These are phyloP conservation scores for Chaetomiaceae sp. DNA, from an alignment of 2,329 filamentous ascomycete species.

Conservation along the genomic window DNA sequence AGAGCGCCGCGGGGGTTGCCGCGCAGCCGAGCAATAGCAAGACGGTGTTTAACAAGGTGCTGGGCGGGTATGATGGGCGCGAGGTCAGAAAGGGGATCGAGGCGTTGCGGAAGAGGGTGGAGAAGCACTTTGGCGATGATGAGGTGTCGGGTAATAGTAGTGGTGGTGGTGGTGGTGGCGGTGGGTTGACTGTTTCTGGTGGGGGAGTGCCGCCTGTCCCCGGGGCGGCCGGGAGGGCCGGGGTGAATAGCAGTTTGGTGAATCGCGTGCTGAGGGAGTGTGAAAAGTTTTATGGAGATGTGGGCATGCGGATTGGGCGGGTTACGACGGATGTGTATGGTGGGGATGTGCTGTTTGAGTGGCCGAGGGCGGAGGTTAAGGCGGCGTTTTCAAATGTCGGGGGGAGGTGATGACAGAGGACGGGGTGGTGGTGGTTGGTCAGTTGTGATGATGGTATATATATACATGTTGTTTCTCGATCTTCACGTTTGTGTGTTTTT, in stretches of 20 bases:
- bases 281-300: constrained; percentile 58
- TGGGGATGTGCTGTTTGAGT: constrained; percentile 61
- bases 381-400: constrained; percentile 43
- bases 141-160: no score
- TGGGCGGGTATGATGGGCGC: constrained; percentile 73
- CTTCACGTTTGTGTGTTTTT: no score
- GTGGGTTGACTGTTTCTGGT: background rate
- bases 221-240: constrained; percentile 1
- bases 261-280: constrained; percentile 56
- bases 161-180: constrained; percentile 37
- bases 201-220: background rate
- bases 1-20: constrained; percentile 62
- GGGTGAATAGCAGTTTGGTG: constrained; percentile 45
- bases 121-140: constrained; percentile 94
- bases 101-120: constrained; percentile 80
- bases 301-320: constrained; percentile 56
- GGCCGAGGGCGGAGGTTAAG: constrained; percentile 61
- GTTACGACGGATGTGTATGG: constrained; percentile 61
- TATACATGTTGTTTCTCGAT: no score
- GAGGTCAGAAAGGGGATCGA: constrained; percentile 90
- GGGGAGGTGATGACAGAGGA: constrained; percentile 14
- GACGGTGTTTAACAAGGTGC: constrained; percentile 77
- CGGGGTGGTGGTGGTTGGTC: background rate
- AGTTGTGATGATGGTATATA: no score
- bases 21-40: constrained; percentile 79